A percentile compares a stretch with the other conserved stretches of the same genome.
These are phyloP conservation scores for Fomitopsis pulvina DNA, from an alignment of 768 basidiomycete genomes.

Conservation along the genomic window DNA sequence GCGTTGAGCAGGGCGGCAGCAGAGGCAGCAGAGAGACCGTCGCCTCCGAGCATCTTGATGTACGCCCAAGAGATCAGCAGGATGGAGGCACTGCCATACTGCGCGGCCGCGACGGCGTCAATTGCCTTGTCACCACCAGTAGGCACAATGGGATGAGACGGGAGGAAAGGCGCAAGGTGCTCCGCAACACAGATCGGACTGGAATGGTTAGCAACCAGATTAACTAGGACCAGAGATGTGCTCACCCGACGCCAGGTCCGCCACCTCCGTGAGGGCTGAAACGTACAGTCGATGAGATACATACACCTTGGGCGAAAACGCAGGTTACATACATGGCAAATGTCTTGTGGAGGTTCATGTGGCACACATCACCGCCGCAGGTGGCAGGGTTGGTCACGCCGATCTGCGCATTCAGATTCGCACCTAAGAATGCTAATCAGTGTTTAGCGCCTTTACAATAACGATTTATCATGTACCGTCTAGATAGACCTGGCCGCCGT, in stretches of 20 bases:
- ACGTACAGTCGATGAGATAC: not conserved
- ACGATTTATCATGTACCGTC: slow-evolving; percentile 58
- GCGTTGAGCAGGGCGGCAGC: slow-evolving; percentile 88
- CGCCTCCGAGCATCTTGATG: slow-evolving; percentile 98
- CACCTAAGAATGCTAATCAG: slow-evolving; percentile 36
- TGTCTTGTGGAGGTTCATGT: slow-evolving; percentile 97
- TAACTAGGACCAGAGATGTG: not conserved
- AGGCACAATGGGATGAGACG: slow-evolving; percentile 71
- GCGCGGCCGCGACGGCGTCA: slow-evolving; percentile 84
- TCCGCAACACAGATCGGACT: slow-evolving; percentile 91
- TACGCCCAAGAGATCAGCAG: slow-evolving; percentile 98
- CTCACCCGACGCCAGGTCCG: slow-evolving; percentile 90
- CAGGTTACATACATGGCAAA: slow-evolving; percentile 72
- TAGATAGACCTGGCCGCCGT: slow-evolving; percentile 96
- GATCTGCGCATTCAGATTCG: slow-evolving; percentile 92
- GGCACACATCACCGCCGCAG: slow-evolving; percentile 98
- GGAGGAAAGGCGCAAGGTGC: slow-evolving; percentile 93
- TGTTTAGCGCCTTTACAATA: not conserved
- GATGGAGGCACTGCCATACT: slow-evolving; percentile 93
- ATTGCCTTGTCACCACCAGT: slow-evolving; percentile 70
- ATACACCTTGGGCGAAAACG: not conserved
- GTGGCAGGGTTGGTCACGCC: slow-evolving; percentile 88
- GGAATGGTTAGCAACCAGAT: slow-evolving; percentile 5
- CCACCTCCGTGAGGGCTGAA: slow-evolving; percentile 92
- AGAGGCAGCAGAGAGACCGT: slow-evolving; percentile 80